phyloP scores from a whole-genome alignment of 164 flowering plant genomes.

The Vitis rotundifolia region DNA sequence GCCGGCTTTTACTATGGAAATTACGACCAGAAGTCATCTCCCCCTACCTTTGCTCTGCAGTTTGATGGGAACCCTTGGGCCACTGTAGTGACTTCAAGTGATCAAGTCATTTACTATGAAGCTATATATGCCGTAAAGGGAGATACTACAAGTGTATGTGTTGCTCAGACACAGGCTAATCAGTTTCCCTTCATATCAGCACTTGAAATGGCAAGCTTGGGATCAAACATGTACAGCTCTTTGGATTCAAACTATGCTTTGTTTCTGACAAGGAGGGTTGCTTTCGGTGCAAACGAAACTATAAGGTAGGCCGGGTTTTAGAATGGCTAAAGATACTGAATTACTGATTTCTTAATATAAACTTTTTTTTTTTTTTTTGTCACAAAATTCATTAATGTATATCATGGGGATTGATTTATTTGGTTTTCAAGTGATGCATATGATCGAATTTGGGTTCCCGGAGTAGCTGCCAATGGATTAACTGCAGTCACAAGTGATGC shows the following conservation, averaged over 20 bases:
- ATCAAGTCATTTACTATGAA: conserved; percentile 8
- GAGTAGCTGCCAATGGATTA: not conserved
- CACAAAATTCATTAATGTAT: too few relatives aligned
- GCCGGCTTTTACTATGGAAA: conserved; percentile 35
- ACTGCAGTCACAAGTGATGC: conserved; percentile 13
- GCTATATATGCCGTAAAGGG: conserved; percentile 6
- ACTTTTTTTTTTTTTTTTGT: not conserved
- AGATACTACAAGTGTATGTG: conserved; percentile 15
- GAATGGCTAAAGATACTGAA: too few relatives aligned
- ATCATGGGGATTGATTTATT: too few relatives aligned
- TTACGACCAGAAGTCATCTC: conserved; percentile 20
- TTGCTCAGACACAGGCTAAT: conserved; percentile 34
- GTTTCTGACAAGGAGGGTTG: not conserved
- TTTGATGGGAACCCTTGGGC: conserved; percentile 29
- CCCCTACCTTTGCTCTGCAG: conserved; percentile 26
- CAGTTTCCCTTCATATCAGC: conserved; percentile 50
- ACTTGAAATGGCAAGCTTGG: conserved; percentile 33
- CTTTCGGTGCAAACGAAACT: conserved; percentile 7
- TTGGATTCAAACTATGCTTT: conserved; percentile 10
- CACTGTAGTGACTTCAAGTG: conserved; percentile 2
- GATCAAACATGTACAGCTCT: conserved; percentile 21
- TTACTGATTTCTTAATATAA: not conserved
- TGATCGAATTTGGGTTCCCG: conserved; percentile 47
- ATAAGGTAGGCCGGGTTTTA: conserved; percentile 7
- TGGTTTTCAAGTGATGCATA: conserved; percentile 33